A percentile compares a stretch with the other conserved stretches of the same genome.
Conservation (phyloP, 768 basidiomycete genomes). For the Tricholoma sp. region DNA sequence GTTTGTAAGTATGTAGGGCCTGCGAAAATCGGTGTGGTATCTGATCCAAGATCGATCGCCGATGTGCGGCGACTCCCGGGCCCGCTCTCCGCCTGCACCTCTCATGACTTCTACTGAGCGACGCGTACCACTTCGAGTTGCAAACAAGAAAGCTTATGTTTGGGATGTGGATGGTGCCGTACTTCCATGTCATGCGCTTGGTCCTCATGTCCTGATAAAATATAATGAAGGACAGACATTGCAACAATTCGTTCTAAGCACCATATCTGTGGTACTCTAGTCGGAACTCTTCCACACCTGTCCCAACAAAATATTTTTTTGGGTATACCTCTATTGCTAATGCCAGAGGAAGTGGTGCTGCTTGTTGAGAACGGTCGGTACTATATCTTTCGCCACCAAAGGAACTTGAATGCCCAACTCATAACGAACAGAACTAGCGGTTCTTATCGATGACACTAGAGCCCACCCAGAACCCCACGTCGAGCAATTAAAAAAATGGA, state of each 20-base stretch:
- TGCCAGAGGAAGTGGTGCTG: slow-evolving; percentile 90
- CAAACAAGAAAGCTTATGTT: slow-evolving; percentile 78
- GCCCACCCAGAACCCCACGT: slow-evolving; percentile 49
- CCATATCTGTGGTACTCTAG: slow-evolving; percentile 77
- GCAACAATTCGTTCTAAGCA: slow-evolving; percentile 74
- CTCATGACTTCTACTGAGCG: slow-evolving; percentile 17
- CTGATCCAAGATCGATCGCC: neutral
- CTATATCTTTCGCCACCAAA: neutral
- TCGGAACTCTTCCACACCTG: slow-evolving; percentile 90
- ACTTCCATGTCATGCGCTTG: neutral
- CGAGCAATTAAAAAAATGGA: slow-evolving; percentile 50
- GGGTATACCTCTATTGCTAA: slow-evolving; percentile 82
- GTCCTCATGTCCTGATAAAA: slow-evolving; percentile 6
- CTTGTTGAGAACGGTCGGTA: slow-evolving; percentile 75
- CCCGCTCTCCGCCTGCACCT: neutral
- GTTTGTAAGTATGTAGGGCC: neutral
- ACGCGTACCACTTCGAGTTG: slow-evolving; percentile 61
- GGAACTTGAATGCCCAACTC: slow-evolving; percentile 5
- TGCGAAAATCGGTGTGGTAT: neutral
- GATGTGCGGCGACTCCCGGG: no score
- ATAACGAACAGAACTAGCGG: slow-evolving; percentile 56
- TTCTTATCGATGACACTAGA: slow-evolving; percentile 66
- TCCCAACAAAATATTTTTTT: slow-evolving; percentile 96
- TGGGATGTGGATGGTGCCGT: slow-evolving; percentile 79
- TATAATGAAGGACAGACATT: slow-evolving; percentile 51